A percentile compares a stretch with the other conserved stretches of the same genome.
Conservation (phyloP, 202 grass and related monocot species). For the Eragrostis tef region DNA sequence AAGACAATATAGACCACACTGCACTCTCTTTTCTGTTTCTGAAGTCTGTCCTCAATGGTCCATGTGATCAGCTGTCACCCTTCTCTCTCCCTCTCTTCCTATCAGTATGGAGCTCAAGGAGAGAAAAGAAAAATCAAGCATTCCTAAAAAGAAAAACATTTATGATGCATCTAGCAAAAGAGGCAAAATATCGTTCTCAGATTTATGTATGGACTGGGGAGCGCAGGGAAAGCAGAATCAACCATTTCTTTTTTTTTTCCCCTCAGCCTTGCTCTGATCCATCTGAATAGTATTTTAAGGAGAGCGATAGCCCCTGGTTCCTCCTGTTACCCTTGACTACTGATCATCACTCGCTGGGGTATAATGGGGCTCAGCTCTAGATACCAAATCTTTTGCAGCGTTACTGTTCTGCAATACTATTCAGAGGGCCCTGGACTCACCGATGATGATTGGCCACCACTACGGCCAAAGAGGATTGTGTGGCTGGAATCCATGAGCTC, state of each 20-base stretch:
- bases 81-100: slow-evolving; percentile 25
- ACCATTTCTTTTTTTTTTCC: slow-evolving; percentile 42
- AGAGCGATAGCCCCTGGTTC: slow-evolving; percentile 39
- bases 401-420: slow-evolving; percentile 57
- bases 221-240: slow-evolving; percentile 27
- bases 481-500: slow-evolving; percentile 57
- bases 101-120: not conserved
- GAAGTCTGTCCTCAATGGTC: slow-evolving; percentile 49
- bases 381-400: slow-evolving; percentile 58
- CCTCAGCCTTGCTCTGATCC: slow-evolving; percentile 38
- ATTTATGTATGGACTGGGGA: slow-evolving; percentile 14
- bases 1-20: slow-evolving; percentile 52
- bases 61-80: slow-evolving; percentile 56
- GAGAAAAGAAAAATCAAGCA: not conserved
- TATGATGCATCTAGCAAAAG: slow-evolving; percentile 8
- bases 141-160: slow-evolving; percentile 1
- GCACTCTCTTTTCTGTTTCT: slow-evolving; percentile 43
- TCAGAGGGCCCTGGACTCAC: slow-evolving; percentile 50
- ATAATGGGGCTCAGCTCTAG: slow-evolving; percentile 41
- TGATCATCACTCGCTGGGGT: slow-evolving; percentile 48
- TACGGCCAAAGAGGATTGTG: slow-evolving; percentile 51
- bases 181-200: slow-evolving; percentile 30
- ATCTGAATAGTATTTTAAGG: slow-evolving; percentile 51
- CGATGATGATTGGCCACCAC: slow-evolving; percentile 63
- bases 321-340: slow-evolving; percentile 59